Base-by-base conservation (phyloP, 2,329 filamentous ascomycete genomes). In the Colletotrichum kahawae region DNA sequence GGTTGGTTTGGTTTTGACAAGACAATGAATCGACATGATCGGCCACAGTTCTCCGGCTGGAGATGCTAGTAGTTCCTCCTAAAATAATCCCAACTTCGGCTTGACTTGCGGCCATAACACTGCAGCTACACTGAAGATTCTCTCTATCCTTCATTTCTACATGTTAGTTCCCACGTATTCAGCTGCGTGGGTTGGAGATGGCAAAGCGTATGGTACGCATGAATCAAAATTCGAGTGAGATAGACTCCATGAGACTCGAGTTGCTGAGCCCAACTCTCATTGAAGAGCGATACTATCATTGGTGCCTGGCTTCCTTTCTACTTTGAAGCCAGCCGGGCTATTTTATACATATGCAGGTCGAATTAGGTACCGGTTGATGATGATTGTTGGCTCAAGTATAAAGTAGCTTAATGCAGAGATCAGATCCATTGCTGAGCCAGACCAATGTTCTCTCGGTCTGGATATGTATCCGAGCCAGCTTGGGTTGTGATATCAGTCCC, bases 321-420 rank as follows among this genome's bases (percentile, higher is more conserved):
- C 43, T 48, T 0, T 48, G 10, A 48, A 48, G 43, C 43, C 6
- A 13, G n/a, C n/a, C n/a, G 4, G 0, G 3, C 18, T 21, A 21
- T 48, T 48, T 48, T n/a, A 48, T 21, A 48, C 43, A 21, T 7
- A 48, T 18, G 43, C 43, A 9, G 43, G n/a, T 51, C 12, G 10
- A 21, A 1, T 10, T 5, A 51, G n/a, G 12, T 21, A 10, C 43
- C 0, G n/a, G 43, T 51, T 13, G 10, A 21, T 21, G 10, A 1
- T 10, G n/a, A 21, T 21, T 4, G 10, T 51, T 12, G 12, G 12
- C 43, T 51, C 10, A 51, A 13, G 43, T 13, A 51, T 21, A 21
- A 21, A 51, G n/a, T 0, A 0, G 1, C n/a, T 13, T 21, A 0
- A 21, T 4, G 10, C n/a, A 21, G 43, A 51, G 2, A 13, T 51